Conservation (phyloP, 169 alveolate genomes). For the Sarcocystis neurona region DNA sequence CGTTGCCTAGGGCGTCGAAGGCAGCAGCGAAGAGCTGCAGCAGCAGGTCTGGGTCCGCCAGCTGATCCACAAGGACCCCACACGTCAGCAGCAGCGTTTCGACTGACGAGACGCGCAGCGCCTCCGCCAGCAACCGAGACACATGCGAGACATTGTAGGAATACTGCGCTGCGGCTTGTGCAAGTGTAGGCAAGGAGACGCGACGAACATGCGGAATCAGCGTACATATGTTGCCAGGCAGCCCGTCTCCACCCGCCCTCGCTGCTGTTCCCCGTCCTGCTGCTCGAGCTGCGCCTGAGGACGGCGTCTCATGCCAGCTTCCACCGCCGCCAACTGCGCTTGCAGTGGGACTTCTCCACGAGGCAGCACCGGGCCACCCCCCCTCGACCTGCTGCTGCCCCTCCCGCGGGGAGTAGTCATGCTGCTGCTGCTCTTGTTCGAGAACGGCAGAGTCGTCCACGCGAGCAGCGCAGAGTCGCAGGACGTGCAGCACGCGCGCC, state of each 20-base stretch:
- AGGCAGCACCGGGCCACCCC: too few relatives aligned
- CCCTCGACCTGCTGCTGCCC: too few relatives aligned
- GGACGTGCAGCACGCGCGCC: not conserved
- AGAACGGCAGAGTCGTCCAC: too few relatives aligned
- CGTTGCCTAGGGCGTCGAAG: not conserved
- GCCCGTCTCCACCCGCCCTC: not conserved
- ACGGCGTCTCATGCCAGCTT: too few relatives aligned
- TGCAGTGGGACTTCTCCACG: too few relatives aligned
- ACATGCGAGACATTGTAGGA: not conserved
- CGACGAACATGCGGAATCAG: not conserved
- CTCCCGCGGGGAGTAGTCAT: too few relatives aligned
- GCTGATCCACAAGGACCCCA: not conserved
- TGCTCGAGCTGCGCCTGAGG: not conserved
- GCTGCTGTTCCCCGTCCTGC: not conserved
- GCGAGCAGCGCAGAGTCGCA: not conserved
- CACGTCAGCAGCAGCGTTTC: not conserved
- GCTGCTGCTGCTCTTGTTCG: too few relatives aligned
- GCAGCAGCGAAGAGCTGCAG: conserved; percentile 1
- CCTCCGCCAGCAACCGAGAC: not conserved
- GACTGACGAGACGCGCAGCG: not conserved
- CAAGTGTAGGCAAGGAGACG: conserved; percentile 28
- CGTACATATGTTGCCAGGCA: not conserved
- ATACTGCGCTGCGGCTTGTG: not conserved
- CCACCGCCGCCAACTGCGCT: too few relatives aligned
- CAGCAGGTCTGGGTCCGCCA: conserved; percentile 27